Evolutionary conservation across 2,329 filamentous ascomycete species (phyloP), one percentile per base, ranked within the genome.

Genomic region (Pseudodiploospora longispora): DNA sequence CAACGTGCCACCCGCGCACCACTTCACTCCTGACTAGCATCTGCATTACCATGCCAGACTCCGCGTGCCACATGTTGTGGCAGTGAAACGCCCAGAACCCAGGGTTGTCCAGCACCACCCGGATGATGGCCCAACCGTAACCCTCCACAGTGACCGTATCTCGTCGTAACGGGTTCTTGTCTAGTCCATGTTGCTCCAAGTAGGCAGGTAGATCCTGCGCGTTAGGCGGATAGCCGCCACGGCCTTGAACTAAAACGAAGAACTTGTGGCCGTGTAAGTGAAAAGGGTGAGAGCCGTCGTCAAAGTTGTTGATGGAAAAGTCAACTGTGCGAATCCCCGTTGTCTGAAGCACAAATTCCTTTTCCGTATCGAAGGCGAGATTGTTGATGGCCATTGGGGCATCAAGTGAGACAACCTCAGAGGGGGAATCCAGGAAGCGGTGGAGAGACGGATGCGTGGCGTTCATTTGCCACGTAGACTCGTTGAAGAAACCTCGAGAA

Each of bases 181-280:
- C 42, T 1, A 55, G 12, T 4, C 52, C 39, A n/a, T 57, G 48
- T 10, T 52, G 41, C n/a, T 48, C 28, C 1, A 66, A 48, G 10
- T 61, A 58, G 0, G 32, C 33, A 0, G 56, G 55, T 1, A 66
- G 40, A 1, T 58, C 57, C 0, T 47, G 43, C 0, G 51, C 49
- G 0, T 38, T 44, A 1, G 64, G 65, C 1, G 65, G 65, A 36
- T 68, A 68, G 1, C 64, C 64, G 3, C 54, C 56, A 0, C 46
- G 44, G 0, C 55, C 63, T 33, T 65, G 61, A 0, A 52, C 34
- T 1, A 67, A 52, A 34, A 75, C 63, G 51, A 76, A 76, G 60
- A 80, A 77, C 36, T 67, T 67, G 58, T 80, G 75, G 0, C 77
- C 77, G 58, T 83, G 82, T 0, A 84, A 63, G 59, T 84, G 79